phyloP scores from a whole-genome alignment of 257 asterid genomes.

The Mentha longifolia region DNA sequence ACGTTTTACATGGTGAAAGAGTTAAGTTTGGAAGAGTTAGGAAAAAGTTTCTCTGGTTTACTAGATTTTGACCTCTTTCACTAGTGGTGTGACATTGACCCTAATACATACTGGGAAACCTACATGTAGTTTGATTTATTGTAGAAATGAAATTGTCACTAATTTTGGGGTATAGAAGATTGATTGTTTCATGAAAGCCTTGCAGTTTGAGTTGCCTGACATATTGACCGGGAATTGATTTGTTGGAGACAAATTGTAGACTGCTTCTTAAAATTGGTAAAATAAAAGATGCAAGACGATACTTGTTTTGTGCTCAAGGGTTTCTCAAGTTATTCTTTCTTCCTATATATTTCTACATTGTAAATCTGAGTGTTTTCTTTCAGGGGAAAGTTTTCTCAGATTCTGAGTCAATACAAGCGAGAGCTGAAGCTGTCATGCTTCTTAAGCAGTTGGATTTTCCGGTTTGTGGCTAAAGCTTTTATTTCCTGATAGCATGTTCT shows the following conservation, averaged over 20 bases:
- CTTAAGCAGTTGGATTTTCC: constrained; percentile 95
- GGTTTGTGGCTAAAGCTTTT: constrained; percentile 52
- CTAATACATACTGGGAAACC: constrained; percentile 15
- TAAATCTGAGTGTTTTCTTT: constrained; percentile 34
- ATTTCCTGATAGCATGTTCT: constrained; percentile 28
- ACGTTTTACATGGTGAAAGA: constrained; percentile 6
- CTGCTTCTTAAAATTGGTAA: constrained; percentile 8
- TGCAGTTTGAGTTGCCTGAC: constrained; percentile 13
- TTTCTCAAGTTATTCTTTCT: neutral
- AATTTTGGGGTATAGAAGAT: neutral
- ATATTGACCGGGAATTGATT: neutral
- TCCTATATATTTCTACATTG: constrained; percentile 4
- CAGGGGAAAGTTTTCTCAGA: constrained; percentile 97
- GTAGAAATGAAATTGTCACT: constrained; percentile 13
- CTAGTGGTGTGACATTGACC: constrained; percentile 19
- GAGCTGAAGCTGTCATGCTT: constrained; percentile 99
- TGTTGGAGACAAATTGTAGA: constrained; percentile 19
- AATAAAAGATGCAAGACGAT: constrained; percentile 10
- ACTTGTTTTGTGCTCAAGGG: constrained; percentile 15
- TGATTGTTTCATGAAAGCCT: constrained; percentile 12
- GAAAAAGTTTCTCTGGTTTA: neutral
- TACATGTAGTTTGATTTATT: constrained; percentile 2
- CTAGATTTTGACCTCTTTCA: constrained; percentile 23
- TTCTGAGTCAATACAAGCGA: constrained; percentile 96
- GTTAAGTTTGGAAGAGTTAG: constrained; percentile 13